These are phyloP conservation scores for Ustilago trichophora DNA, from an alignment of 1,284 basidiomycete genomes.

Conservation along the genomic window DNA sequence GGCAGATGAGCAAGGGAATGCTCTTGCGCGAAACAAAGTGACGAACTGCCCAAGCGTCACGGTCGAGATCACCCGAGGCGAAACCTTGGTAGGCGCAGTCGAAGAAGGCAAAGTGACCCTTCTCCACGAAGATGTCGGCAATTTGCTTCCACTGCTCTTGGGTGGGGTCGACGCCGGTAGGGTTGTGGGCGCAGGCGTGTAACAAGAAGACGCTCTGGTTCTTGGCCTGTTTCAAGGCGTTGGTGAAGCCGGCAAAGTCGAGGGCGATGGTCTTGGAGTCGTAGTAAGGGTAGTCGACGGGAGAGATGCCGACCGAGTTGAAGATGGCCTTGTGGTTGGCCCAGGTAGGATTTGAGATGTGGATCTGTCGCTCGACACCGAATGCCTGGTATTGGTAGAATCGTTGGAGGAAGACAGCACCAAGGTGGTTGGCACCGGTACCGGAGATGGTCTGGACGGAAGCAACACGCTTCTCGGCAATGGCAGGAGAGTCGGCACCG, in stretches of 20 bases:
- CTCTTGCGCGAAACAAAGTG: constrained; percentile 78
- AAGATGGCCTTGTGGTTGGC: constrained; percentile 92
- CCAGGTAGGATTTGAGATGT: constrained; percentile 92
- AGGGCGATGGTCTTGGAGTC: constrained; percentile 88
- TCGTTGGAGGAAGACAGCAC: constrained; percentile 83
- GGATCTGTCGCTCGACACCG: constrained; percentile 71
- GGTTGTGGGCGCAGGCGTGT: constrained; percentile 94
- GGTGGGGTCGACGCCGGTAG: constrained; percentile 91
- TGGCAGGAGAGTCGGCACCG: constrained; percentile 76
- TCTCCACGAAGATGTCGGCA: constrained; percentile 77
- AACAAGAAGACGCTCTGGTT: constrained; percentile 84
- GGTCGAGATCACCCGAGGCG: constrained; percentile 82
- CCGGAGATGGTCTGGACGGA: constrained; percentile 81
- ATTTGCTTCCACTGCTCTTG: constrained; percentile 85
- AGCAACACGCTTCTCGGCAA: constrained; percentile 72
- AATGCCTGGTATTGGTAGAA: constrained; percentile 75
- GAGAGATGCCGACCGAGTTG: constrained; percentile 80
- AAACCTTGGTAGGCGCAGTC: constrained; percentile 96
- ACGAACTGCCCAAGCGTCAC: constrained; percentile 92
- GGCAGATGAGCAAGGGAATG: constrained; percentile 86
- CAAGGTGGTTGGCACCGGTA: constrained; percentile 94
- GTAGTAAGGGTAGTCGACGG: constrained; percentile 87
- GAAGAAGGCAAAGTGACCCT: constrained; percentile 88
- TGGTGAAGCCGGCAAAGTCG: constrained; percentile 80
- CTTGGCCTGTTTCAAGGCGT: constrained; percentile 72